These are phyloP conservation scores for Chlamydomonas eustigma DNA, from an alignment of 139 green algal species.

Conservation along the genomic window DNA sequence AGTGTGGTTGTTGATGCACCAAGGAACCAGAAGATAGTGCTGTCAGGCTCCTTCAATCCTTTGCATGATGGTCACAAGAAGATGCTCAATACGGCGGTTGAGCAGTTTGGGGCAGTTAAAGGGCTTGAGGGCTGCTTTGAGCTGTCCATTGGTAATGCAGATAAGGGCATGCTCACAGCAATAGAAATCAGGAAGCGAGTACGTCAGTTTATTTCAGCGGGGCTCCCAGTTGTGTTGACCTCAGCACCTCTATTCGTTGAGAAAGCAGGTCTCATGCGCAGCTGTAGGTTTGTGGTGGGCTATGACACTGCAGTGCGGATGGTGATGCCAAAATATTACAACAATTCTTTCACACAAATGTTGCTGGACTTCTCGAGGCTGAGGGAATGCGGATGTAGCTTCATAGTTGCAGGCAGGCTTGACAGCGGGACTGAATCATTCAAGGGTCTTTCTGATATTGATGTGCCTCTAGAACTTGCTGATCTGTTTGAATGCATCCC, in stretches of 20 bases:
- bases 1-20: conserved; percentile 63
- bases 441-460: conserved; percentile 51
- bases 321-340: conserved; percentile 76
- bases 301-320: conserved; percentile 77
- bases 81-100: conserved; percentile 42
- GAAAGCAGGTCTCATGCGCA: conserved; percentile 71
- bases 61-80: conserved; percentile 73
- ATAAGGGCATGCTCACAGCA: conserved; percentile 67
- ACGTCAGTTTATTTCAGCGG: conserved; percentile 62
- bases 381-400: conserved; percentile 46
- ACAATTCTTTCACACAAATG: conserved; percentile 48
- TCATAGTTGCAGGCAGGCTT: conserved; percentile 69
- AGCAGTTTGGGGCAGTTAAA: neutral
- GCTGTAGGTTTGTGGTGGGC: conserved; percentile 69
- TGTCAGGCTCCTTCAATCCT: conserved; percentile 91
- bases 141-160: conserved; percentile 82
- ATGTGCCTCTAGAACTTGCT: conserved; percentile 44
- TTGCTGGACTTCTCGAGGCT: conserved; percentile 48
- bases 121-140: conserved; percentile 60
- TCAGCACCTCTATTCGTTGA: conserved; percentile 66
- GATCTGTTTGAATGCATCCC: conserved; percentile 60
- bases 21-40: conserved; percentile 52
- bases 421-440: conserved; percentile 43
- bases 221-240: conserved; percentile 69
- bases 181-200: conserved; percentile 42